Evolutionary conservation across 352 stramenopile genomes (phyloP).

Genomic region (Pilasporangium apinafurcum): DNA sequence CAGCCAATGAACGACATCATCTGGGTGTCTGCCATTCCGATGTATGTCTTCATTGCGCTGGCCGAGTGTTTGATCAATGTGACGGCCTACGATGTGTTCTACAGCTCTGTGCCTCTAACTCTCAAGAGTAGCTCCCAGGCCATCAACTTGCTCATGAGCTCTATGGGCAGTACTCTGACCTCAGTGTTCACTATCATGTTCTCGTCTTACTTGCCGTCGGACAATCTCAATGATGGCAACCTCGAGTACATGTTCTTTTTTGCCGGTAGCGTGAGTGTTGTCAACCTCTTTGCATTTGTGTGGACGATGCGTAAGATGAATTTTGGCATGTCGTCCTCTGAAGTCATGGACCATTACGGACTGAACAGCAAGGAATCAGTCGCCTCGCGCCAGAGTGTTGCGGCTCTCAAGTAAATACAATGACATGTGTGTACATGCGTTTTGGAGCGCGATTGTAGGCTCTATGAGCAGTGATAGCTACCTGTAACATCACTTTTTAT

Average conservation of each 20-base stretch:
- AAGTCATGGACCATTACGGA: too few relatives aligned
- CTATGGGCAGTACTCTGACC: constrained; percentile 48
- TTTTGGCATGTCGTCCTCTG: constrained; percentile 59
- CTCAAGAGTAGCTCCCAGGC: constrained; percentile 52
- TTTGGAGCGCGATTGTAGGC: too few relatives aligned
- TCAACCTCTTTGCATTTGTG: constrained; percentile 49
- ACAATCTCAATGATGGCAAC: constrained; percentile 57
- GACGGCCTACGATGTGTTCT: constrained; percentile 52
- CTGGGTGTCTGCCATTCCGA: constrained; percentile 37
- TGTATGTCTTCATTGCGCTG: constrained; percentile 53
- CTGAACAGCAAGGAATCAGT: too few relatives aligned
- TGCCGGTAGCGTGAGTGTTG: constrained; percentile 29
- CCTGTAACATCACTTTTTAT: too few relatives aligned
- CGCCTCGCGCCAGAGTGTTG: too few relatives aligned
- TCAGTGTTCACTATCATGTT: constrained; percentile 69
- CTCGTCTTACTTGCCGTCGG: constrained; percentile 27
- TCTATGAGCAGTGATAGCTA: too few relatives aligned
- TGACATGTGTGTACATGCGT: too few relatives aligned
- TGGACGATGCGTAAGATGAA: constrained; percentile 49
- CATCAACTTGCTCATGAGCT: constrained; percentile 55
- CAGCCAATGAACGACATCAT: constrained; percentile 57
- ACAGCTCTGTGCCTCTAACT: constrained; percentile 41
- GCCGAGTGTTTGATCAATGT: constrained; percentile 62
- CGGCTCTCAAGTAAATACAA: too few relatives aligned
- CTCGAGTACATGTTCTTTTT: constrained; percentile 74